Base-by-base conservation (phyloP, 331 rosid genomes). In the Saraca asoca region DNA sequence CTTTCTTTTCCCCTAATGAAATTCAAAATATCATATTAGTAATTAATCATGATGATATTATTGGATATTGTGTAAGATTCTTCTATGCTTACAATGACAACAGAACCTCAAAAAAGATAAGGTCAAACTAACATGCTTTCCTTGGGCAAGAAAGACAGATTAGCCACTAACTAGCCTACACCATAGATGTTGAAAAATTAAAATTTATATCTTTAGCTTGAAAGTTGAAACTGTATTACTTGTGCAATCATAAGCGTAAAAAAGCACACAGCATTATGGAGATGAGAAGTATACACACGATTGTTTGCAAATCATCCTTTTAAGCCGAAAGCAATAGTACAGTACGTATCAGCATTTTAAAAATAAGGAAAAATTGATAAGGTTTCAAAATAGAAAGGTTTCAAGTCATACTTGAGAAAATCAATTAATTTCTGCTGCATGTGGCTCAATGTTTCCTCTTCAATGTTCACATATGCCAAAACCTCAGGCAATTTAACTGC, bases 401-500 rank as follows among this genome's bases (percentile, higher is more conserved):
- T 73, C 51, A 52, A 59, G 24, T 35, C 42, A 17, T 90, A 93
- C 92, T 77, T 88, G 74, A 90, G 85, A 75, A 90, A 88, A 79
- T 90, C 95, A 7, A 78, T 72, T 42, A 94, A 63, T 78, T 78
- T 82, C 85, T 76, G 92, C 73, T 94, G 99, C 79, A 90, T 74
- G 70, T 75, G 82, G 70, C 62, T 80, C 80, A 74, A 65, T 7
- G 96, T 80, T 80, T 90, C 99, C 81, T 94, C 99, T 78, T 94
- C 99, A 10, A 94, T 86, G 75, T 75, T 90, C 58, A 86, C 96
- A 80, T 80, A 90, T 12, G 83, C 84, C 85, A 94, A 80, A 74
- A 94, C 87, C 88, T 90, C 99, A 6, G 96, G 99, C 73, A 94
- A 78, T 78, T 90, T 94, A 57, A 94, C 99, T 94, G 95, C 83